These are phyloP conservation scores for Lathyrus oleraceus DNA, from an alignment of 306 rosid species.

Conservation along the genomic window DNA sequence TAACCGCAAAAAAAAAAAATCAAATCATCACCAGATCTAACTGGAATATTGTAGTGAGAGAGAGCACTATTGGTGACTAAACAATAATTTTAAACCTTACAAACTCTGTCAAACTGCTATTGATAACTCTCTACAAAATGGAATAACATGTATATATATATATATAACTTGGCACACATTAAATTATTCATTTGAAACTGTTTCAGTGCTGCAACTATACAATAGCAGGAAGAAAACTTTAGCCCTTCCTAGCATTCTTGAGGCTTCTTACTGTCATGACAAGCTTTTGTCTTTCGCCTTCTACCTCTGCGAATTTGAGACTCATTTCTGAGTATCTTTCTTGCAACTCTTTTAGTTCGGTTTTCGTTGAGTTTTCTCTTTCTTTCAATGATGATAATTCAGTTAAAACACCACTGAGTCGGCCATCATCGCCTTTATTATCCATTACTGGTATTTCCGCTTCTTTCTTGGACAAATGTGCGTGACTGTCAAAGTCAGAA, in stretches of 20 bases:
- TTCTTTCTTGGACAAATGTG: slow-evolving; percentile 37
- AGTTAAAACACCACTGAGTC: slow-evolving; percentile 35
- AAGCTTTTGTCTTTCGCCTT: slow-evolving; percentile 97
- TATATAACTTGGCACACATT: slow-evolving; percentile 43
- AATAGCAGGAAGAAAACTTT: slow-evolving; percentile 35
- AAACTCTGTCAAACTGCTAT: slow-evolving; percentile 27
- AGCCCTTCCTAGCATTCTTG: slow-evolving; percentile 62
- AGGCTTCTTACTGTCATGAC: slow-evolving; percentile 87
- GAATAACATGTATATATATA: slow-evolving; percentile 30
- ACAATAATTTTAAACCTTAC: slow-evolving; percentile 21
- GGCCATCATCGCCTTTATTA: slow-evolving; percentile 22
- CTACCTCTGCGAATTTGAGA: slow-evolving; percentile 96
- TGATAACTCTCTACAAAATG: slow-evolving; percentile 26
- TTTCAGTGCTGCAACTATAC: slow-evolving; percentile 45
- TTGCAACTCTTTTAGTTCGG: slow-evolving; percentile 85
- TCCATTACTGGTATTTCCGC: slow-evolving; percentile 15
- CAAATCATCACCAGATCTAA: slow-evolving; percentile 35
- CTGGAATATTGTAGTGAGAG: slow-evolving; percentile 32
- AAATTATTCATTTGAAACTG: slow-evolving; percentile 52
- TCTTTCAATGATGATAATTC: slow-evolving; percentile 59
- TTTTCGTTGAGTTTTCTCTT: slow-evolving; percentile 68
- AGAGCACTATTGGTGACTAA: slow-evolving; percentile 36
- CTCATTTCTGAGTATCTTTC: slow-evolving; percentile 97
- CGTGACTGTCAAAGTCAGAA: slow-evolving; percentile 41
- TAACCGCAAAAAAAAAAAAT: slow-evolving; percentile 25